A percentile compares a stretch with the other conserved stretches of the same genome.
These are phyloP conservation scores for Plasmodium gaboni DNA, from an alignment of 169 alveolate species.

Conservation along the genomic window DNA sequence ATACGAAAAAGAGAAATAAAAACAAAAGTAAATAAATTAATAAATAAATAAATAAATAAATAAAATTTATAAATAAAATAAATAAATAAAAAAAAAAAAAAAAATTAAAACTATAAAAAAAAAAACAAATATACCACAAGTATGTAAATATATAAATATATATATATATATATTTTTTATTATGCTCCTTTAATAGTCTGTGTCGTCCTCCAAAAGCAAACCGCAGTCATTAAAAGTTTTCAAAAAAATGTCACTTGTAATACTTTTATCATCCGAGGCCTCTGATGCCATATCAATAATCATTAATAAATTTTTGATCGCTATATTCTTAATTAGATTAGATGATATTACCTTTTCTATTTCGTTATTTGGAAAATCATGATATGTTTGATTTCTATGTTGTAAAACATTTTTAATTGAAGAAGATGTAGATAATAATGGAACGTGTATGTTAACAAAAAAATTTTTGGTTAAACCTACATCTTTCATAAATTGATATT, in stretches of 20 bases:
- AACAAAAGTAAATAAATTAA: no score
- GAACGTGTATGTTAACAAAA: conserved; percentile 59
- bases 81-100: conserved; percentile 3
- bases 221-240: conserved; percentile 64
- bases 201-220: conserved; percentile 47
- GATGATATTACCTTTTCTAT: conserved; percentile 31
- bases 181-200: conserved; percentile 12
- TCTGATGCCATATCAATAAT: conserved; percentile 68
- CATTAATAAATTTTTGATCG: conserved; percentile 59
- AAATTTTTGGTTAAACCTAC: conserved; percentile 59
- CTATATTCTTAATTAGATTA: conserved; percentile 38
- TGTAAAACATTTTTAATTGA: conserved; percentile 48
- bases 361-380: conserved; percentile 39
- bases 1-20: no score
- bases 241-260: conserved; percentile 49
- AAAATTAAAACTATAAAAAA: conserved; percentile 11
- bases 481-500: conserved; percentile 88
- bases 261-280: conserved; percentile 31
- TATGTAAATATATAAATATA: not conserved
- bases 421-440: conserved; percentile 26
- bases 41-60: not conserved
- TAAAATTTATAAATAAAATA: not conserved
- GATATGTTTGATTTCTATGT: conserved; percentile 26
- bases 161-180: not conserved
- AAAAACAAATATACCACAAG: conserved; percentile 4